Evolutionary conservation across 208 protist genomes (phyloP).

Genomic region (Acanthamoeba castellanii): DNA sequence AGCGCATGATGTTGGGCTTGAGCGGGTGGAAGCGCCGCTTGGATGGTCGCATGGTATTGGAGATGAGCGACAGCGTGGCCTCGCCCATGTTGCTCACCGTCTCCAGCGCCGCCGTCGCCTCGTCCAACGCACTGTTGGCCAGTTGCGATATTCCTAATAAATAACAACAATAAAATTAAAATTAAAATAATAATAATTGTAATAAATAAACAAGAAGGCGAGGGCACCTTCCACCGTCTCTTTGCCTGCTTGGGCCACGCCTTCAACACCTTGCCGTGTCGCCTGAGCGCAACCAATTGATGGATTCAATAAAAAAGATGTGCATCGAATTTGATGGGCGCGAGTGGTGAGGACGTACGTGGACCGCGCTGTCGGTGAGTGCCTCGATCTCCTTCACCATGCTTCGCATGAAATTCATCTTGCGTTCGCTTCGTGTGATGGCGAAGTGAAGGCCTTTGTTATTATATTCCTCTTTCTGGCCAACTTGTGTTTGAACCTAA

Average conservation of each 20-base stretch:
- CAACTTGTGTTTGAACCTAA: too few relatives aligned
- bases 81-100: slow-evolving; percentile 16
- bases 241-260: not conserved
- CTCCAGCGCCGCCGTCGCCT: slow-evolving; percentile 9
- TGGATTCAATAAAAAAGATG: not conserved
- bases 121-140: not conserved
- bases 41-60: not conserved
- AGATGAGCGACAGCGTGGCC: slow-evolving; percentile 24
- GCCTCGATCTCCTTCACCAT: not conserved
- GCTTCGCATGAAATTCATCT: not conserved
- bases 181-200: too few relatives aligned
- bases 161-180: not conserved
- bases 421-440: too few relatives aligned
- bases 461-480: too few relatives aligned
- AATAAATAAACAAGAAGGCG: too few relatives aligned
- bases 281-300: not conserved
- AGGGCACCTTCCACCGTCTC: not conserved
- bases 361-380: not conserved
- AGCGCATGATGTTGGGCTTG: slow-evolving; percentile 55
- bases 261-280: not conserved
- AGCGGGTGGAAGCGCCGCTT: slow-evolving; percentile 8
- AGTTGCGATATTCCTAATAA: slow-evolving; percentile 9
- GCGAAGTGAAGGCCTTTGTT: too few relatives aligned
- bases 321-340: not conserved
- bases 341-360: not conserved